A percentile compares a stretch with the other conserved stretches of the same genome.
phyloP scores from a whole-genome alignment of 2,329 filamentous ascomycete genomes.

The Paraconiothyrium brasiliense region DNA sequence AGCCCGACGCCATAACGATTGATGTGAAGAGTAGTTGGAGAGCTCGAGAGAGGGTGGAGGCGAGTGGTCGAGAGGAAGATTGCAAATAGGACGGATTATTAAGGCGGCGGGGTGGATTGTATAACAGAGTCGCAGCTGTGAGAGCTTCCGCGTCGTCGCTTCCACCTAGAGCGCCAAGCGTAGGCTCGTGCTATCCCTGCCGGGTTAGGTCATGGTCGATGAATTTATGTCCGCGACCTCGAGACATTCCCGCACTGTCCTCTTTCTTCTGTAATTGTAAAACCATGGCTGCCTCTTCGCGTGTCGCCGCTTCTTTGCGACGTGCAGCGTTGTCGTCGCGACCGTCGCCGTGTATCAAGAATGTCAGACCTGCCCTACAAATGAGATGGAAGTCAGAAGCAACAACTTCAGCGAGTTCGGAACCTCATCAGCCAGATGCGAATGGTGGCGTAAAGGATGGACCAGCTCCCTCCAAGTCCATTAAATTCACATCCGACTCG shows the following conservation, averaged over 20 bases:
- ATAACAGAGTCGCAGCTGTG: constrained; percentile 43
- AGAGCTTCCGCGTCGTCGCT: constrained; percentile 52
- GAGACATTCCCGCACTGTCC: constrained; percentile 31
- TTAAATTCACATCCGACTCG: constrained; percentile 85
- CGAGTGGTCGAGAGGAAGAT: not conserved
- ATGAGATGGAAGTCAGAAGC: constrained; percentile 43
- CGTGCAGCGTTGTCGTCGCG: constrained; percentile 41
- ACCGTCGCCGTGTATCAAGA: constrained; percentile 30
- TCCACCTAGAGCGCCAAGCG: constrained; percentile 47
- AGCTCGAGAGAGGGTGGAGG: constrained; percentile 12
- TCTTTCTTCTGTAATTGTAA: constrained; percentile 27
- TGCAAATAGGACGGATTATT: constrained; percentile 19
- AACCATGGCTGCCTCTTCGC: constrained; percentile 47
- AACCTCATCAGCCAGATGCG: constrained; percentile 51
- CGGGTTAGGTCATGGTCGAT: constrained; percentile 38
- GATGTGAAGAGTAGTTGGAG: not conserved
- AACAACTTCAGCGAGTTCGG: constrained; percentile 51
- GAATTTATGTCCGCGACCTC: constrained; percentile 26
- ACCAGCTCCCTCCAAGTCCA: constrained; percentile 53
- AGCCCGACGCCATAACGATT: constrained; percentile 84
- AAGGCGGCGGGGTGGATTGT: constrained; percentile 27
- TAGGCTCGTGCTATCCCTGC: constrained; percentile 37
- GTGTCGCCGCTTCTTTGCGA: constrained; percentile 46
- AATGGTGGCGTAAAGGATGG: constrained; percentile 45
- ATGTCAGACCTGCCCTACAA: constrained; percentile 41